Evolutionary conservation across 495 filamentous ascomycete genomes (phyloP).

Genomic region (Xylaria bambusicola): DNA sequence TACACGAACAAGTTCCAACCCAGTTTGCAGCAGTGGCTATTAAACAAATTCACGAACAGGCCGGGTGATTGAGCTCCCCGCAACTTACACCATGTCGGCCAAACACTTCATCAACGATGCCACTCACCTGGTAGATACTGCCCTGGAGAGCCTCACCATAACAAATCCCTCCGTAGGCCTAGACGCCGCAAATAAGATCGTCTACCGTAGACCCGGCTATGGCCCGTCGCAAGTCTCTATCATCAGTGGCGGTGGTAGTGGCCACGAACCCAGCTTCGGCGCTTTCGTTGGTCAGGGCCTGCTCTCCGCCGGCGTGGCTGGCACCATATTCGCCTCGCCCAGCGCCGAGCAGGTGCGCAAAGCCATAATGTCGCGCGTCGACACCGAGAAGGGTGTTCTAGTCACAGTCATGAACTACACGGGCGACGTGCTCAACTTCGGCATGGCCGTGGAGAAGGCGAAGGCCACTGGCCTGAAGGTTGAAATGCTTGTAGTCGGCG

Average conservation of each 20-base stretch:
- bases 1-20: neutral
- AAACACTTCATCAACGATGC: constrained; percentile 96
- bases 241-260: constrained; percentile 86
- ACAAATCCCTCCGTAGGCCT: constrained; percentile 85
- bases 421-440: constrained; percentile 92
- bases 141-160: constrained; percentile 74
- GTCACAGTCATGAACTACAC: constrained; percentile 71
- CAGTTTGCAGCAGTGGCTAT: neutral
- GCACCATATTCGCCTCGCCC: constrained; percentile 91
- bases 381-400: constrained; percentile 71
- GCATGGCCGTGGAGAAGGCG: constrained; percentile 91
- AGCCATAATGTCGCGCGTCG: constrained; percentile 71
- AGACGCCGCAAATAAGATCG: constrained; percentile 79
- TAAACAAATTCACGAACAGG: too few relatives aligned
- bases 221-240: constrained; percentile 65
- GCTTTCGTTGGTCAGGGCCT: constrained; percentile 68
- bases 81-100: constrained; percentile 49
- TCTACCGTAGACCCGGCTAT: constrained; percentile 69
- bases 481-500: constrained; percentile 94
- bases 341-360: constrained; percentile 82
- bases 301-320: constrained; percentile 83
- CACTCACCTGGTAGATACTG: constrained; percentile 72
- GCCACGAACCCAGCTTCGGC: constrained; percentile 90
- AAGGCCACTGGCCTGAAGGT: constrained; percentile 75
- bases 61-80: neutral